Evolutionary conservation across 306 rosid species (phyloP).

Genomic region (Lathyrus tuberosus): DNA sequence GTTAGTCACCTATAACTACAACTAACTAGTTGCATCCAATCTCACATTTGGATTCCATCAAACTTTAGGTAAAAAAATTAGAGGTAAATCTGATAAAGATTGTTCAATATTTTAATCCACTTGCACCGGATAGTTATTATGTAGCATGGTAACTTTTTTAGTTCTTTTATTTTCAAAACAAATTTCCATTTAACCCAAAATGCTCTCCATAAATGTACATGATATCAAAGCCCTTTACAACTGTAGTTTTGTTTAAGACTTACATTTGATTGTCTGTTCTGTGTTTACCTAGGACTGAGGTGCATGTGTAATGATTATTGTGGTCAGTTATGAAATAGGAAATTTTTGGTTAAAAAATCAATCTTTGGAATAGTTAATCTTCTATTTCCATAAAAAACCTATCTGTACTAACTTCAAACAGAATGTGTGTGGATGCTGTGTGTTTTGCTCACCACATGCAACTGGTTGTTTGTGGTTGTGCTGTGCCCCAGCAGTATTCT

Average conservation of each 20-base stretch:
- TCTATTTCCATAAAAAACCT: neutral
- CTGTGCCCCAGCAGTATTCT: neutral
- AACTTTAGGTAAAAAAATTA: neutral
- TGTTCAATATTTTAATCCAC: neutral
- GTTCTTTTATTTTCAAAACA: conserved; percentile 1
- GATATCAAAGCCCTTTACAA: too few species aligned
- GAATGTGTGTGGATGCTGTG: neutral
- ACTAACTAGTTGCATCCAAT: neutral
- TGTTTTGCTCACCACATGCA: neutral
- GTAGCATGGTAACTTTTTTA: neutral
- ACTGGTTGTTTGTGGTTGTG: neutral
- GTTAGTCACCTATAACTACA: neutral
- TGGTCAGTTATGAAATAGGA: too few species aligned
- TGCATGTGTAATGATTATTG: too few species aligned
- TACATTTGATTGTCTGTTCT: too few species aligned
- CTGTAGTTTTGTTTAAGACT: too few species aligned
- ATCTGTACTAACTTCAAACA: neutral
- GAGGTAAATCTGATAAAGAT: neutral
- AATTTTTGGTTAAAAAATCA: conserved; percentile 1
- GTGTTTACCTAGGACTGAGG: too few species aligned
- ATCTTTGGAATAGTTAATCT: too few species aligned
- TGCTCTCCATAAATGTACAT: too few species aligned
- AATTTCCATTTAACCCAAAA: neutral
- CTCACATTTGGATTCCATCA: neutral
- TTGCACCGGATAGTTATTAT: neutral